phyloP scores from a whole-genome alignment of 129 eudicot genomes.

The Scalesia atractyloides region DNA sequence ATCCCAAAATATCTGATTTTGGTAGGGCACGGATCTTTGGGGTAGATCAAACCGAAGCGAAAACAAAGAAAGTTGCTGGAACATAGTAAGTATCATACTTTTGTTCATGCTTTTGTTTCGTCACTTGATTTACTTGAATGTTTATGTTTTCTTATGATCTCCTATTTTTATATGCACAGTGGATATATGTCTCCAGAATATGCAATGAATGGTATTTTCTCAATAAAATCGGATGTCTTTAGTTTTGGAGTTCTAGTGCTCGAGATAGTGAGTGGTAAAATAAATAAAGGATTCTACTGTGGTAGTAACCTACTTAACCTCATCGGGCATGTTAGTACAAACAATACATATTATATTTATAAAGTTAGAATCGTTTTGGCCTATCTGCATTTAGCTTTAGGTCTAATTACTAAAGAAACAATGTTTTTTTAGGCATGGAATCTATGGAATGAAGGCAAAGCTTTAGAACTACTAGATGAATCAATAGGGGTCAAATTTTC shows the following conservation, averaged over 20 bases:
- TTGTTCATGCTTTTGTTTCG: not conserved
- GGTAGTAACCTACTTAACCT: slow-evolving; percentile 66
- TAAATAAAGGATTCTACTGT: slow-evolving; percentile 65
- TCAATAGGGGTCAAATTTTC: slow-evolving; percentile 47
- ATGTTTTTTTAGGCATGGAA: slow-evolving; percentile 58
- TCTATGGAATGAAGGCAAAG: slow-evolving; percentile 73
- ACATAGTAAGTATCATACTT: slow-evolving; percentile 60
- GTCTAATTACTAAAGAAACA: not conserved
- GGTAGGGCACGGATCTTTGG: slow-evolving; percentile 91
- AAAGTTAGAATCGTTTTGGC: no score
- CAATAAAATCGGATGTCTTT: slow-evolving; percentile 75
- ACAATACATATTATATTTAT: not conserved
- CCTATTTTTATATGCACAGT: slow-evolving; percentile 24
- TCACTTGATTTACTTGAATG: not conserved
- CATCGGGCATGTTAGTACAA: slow-evolving; percentile 74
- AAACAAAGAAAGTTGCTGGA: slow-evolving; percentile 73
- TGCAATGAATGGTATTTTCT: slow-evolving; percentile 81
- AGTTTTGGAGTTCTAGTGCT: slow-evolving; percentile 75
- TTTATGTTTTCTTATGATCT: not conserved
- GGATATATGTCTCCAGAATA: slow-evolving; percentile 92
- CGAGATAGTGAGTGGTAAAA: slow-evolving; percentile 62
- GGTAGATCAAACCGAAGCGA: slow-evolving; percentile 70
- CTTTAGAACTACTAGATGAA: slow-evolving; percentile 55
- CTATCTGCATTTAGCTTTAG: not conserved
- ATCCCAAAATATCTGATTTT: slow-evolving; percentile 84